Evolutionary conservation across 1,284 basidiomycete genomes (phyloP).

Genomic region (Volvariella volvacea): DNA sequence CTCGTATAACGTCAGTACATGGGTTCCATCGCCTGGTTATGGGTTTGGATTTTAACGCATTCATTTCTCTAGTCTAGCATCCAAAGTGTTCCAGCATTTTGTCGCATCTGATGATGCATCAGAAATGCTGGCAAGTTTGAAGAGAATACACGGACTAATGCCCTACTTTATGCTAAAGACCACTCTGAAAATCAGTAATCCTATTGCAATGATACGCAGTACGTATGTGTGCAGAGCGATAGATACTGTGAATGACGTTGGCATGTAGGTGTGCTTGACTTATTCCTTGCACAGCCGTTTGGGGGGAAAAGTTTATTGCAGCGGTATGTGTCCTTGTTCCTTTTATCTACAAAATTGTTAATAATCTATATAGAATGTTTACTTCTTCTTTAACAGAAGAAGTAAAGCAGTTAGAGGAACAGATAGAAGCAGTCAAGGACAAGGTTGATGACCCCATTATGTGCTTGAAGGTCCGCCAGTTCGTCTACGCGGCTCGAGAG

Average conservation of each 20-base stretch:
- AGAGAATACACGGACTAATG: conserved; percentile 94
- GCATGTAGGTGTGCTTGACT: conserved; percentile 66
- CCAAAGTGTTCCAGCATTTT: conserved; percentile 93
- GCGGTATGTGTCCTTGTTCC: conserved; percentile 37
- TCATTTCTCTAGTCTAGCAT: conserved; percentile 59
- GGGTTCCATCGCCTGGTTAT: conserved; percentile 6
- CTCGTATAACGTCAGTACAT: conserved; percentile 88
- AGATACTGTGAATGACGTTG: conserved; percentile 9
- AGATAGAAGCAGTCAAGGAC: conserved; percentile 80
- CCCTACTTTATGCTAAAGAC: conserved; percentile 96
- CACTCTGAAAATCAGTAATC: conserved; percentile 91
- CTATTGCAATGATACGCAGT: conserved; percentile 90
- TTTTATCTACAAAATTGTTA: conserved; percentile 1
- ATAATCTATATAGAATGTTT: conserved; percentile 69
- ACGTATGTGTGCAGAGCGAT: conserved; percentile 9
- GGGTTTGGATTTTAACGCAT: conserved; percentile 7
- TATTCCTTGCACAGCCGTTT: conserved; percentile 98
- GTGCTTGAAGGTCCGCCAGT: conserved; percentile 84
- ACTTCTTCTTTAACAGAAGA: conserved; percentile 89
- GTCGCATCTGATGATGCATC: conserved; percentile 92
- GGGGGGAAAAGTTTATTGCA: conserved; percentile 89
- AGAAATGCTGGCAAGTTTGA: conserved; percentile 82
- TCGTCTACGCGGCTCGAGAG: conserved; percentile 82
- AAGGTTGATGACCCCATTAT: conserved; percentile 87
- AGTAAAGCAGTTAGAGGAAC: conserved; percentile 75